These are phyloP conservation scores for Xylaria telfairii DNA, from an alignment of 495 filamentous ascomycete species.

Conservation along the genomic window DNA sequence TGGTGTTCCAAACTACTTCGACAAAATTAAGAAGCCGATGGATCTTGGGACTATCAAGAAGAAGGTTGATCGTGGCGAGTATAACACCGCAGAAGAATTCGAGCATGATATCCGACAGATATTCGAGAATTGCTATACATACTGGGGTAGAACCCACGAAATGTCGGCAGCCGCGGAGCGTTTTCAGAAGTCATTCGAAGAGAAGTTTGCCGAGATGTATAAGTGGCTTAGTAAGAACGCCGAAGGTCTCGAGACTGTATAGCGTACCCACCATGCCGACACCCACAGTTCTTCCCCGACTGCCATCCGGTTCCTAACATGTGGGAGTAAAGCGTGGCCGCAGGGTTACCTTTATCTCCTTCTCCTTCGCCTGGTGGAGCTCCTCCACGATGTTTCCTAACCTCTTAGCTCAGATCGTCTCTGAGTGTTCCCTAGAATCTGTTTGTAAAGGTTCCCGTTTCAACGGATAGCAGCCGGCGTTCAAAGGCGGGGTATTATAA, in stretches of 20 bases:
- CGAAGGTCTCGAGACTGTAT: slow-evolving; percentile 28
- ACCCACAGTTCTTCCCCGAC: neutral
- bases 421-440: neutral
- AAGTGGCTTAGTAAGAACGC: slow-evolving; percentile 59
- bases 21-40: slow-evolving; percentile 55
- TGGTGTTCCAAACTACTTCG: slow-evolving; percentile 55
- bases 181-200: slow-evolving; percentile 57
- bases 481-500: neutral
- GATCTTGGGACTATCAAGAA: slow-evolving; percentile 55
- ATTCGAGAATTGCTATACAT: slow-evolving; percentile 56
- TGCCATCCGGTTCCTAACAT: neutral
- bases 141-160: slow-evolving; percentile 48
- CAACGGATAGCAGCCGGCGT: slow-evolving; percentile 15
- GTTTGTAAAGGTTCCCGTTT: neutral
- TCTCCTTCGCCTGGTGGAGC: neutral
- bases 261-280: neutral
- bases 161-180: slow-evolving; percentile 54
- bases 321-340: neutral
- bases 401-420: neutral
- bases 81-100: slow-evolving; percentile 50
- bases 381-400: neutral
- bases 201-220: slow-evolving; percentile 54
- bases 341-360: neutral
- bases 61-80: slow-evolving; percentile 54
- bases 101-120: slow-evolving; percentile 55